Evolutionary conservation across 106 monocot genomes (phyloP).

Genomic region (Phalaenopsis aphrodite): DNA sequence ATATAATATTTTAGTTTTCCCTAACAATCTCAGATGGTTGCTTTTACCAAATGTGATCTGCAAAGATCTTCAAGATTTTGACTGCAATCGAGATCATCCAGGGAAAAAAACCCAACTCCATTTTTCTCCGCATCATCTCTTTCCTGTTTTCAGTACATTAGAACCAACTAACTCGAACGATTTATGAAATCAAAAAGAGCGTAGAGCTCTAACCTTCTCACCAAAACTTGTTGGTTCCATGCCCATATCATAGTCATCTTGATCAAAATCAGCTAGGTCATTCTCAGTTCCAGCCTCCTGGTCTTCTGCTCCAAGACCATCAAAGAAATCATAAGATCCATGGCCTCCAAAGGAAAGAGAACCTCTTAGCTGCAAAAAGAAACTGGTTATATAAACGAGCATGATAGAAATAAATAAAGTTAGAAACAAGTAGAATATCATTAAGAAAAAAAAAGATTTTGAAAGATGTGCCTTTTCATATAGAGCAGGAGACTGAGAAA

Average conservation of each 20-base stretch:
- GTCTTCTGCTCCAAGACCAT: slow-evolving; percentile 33
- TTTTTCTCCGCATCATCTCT: slow-evolving; percentile 16
- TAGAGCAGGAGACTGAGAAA: slow-evolving; percentile 37
- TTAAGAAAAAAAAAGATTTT: slow-evolving; percentile 7
- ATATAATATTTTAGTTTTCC: no score
- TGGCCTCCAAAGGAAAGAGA: slow-evolving; percentile 51
- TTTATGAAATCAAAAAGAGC: neutral
- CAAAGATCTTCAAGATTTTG: slow-evolving; percentile 88
- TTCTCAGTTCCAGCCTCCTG: slow-evolving; percentile 29
- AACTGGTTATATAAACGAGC: neutral
- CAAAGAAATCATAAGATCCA: slow-evolving; percentile 23
- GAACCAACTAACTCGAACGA: neutral
- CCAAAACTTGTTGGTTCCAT: slow-evolving; percentile 20
- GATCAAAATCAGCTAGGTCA: slow-evolving; percentile 39
- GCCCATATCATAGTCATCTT: slow-evolving; percentile 38
- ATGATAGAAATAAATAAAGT: slow-evolving; percentile 2
- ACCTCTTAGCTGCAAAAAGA: slow-evolving; percentile 59
- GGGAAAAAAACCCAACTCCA: slow-evolving; percentile 22
- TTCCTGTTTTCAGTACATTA: slow-evolving; percentile 10
- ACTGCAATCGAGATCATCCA: slow-evolving; percentile 36
- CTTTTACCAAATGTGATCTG: slow-evolving; percentile 73
- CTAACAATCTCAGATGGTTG: neutral
- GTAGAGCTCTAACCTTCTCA: slow-evolving; percentile 35
- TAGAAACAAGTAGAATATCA: neutral
- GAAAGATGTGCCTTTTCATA: slow-evolving; percentile 58